phyloP scores from a whole-genome alignment of 345 rosid genomes.

The Gynandropsis gynandra region DNA sequence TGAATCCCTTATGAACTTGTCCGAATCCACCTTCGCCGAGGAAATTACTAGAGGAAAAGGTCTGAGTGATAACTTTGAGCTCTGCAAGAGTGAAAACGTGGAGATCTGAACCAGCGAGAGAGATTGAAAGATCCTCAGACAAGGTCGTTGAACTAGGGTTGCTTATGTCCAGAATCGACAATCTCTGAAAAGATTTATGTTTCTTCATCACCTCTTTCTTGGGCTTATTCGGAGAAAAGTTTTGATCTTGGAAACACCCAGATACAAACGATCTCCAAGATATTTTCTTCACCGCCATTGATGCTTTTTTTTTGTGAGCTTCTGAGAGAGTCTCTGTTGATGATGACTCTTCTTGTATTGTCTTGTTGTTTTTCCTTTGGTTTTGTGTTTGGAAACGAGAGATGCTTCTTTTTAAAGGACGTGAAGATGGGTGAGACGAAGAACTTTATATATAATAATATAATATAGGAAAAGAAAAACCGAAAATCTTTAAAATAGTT shows the following conservation, averaged over 20 bases:
- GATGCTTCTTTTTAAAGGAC: conserved; percentile 17
- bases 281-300: conserved; percentile 51
- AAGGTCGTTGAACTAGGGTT: conserved; percentile 46
- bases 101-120: conserved; percentile 76
- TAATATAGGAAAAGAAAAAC: too few relatives aligned
- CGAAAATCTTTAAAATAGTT: too few relatives aligned
- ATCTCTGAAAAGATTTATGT: conserved; percentile 52
- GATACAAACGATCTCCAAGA: conserved; percentile 47
- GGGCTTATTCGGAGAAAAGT: conserved; percentile 17
- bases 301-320: not conserved
- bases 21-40: conserved; percentile 94
- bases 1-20: conserved; percentile 77
- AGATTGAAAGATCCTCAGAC: conserved; percentile 63
- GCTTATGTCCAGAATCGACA: conserved; percentile 60
- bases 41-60: conserved; percentile 59
- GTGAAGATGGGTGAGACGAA: conserved; percentile 8
- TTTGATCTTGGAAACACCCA: conserved; percentile 39
- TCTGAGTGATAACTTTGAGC: conserved; percentile 71
- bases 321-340: too few relatives aligned
- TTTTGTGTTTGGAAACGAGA: conserved; percentile 2
- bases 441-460: too few relatives aligned
- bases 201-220: conserved; percentile 38
- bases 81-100: conserved; percentile 59
- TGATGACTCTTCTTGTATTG: not conserved
- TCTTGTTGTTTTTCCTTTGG: conserved; percentile 9